Conservation (phyloP, 2,329 filamentous ascomycete genomes). For the Orbilia javanica region DNA sequence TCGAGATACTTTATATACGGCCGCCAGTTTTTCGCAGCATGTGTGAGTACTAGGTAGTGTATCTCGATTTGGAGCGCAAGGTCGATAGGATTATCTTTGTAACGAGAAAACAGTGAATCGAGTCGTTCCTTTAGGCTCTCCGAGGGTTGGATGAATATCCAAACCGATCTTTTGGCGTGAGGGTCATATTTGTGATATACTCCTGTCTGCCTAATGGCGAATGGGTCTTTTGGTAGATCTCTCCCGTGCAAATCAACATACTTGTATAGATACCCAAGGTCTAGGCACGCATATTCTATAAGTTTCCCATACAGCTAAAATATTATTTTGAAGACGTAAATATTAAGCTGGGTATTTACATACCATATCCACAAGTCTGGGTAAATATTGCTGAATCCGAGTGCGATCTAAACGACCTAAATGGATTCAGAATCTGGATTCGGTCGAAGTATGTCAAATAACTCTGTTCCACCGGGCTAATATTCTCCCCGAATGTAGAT, state of each 20-base stretch:
- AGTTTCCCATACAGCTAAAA: not conserved
- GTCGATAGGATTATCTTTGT: slow-evolving; percentile 47
- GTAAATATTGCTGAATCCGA: slow-evolving; percentile 34
- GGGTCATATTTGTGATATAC: slow-evolving; percentile 56
- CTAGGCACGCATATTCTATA: not conserved
- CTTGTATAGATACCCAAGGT: slow-evolving; percentile 48
- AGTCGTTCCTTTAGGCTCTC: slow-evolving; percentile 46
- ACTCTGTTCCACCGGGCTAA: slow-evolving; percentile 34
- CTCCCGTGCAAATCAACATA: slow-evolving; percentile 44
- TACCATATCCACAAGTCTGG: slow-evolving; percentile 49
- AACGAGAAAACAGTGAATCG: slow-evolving; percentile 28
- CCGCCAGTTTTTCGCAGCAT: slow-evolving; percentile 44
- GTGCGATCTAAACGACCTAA: slow-evolving; percentile 25
- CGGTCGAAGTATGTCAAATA: slow-evolving; percentile 55
- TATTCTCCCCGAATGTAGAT: slow-evolving; percentile 45
- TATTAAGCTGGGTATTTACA: not conserved
- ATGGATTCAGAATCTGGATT: slow-evolving; percentile 49
- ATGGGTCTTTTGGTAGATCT: slow-evolving; percentile 22
- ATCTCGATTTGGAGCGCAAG: slow-evolving; percentile 50
- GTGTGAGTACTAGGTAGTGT: slow-evolving; percentile 32
- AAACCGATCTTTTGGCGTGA: slow-evolving; percentile 38
- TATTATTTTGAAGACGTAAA: not conserved
- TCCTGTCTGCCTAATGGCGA: slow-evolving; percentile 42
- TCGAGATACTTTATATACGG: slow-evolving; percentile 50
- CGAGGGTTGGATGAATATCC: slow-evolving; percentile 50